Evolutionary conservation across 768 basidiomycete species (phyloP).

Genomic region (Lactarius hatsudake): DNA sequence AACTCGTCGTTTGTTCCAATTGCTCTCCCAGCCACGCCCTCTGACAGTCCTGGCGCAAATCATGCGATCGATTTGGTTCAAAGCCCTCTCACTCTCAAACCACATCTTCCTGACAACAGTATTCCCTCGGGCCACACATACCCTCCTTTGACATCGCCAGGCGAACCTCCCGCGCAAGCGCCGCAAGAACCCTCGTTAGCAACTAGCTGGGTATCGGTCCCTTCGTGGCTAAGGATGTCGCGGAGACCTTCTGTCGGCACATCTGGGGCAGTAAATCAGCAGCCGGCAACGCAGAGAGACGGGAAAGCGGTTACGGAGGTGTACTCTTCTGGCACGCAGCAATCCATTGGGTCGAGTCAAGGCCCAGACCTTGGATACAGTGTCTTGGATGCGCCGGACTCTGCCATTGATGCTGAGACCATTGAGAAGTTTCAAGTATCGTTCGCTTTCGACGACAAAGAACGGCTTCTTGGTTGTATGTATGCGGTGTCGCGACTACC

Average conservation of each 20-base stretch:
- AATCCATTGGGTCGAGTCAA: slow-evolving; percentile 26
- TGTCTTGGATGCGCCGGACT: slow-evolving; percentile 72
- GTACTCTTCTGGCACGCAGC: slow-evolving; percentile 39
- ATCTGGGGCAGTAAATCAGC: neutral
- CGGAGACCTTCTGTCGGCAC: slow-evolving; percentile 13
- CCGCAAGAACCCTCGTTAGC: slow-evolving; percentile 22
- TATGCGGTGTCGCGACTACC: slow-evolving; percentile 23
- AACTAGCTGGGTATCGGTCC: slow-evolving; percentile 27
- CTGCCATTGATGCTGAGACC: slow-evolving; percentile 56
- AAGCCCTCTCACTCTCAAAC: slow-evolving; percentile 13
- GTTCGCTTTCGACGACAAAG: slow-evolving; percentile 89
- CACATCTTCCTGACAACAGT: slow-evolving; percentile 3
- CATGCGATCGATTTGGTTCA: neutral
- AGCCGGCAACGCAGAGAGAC: slow-evolving; percentile 1
- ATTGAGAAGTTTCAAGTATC: slow-evolving; percentile 72
- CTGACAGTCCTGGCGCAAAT: neutral
- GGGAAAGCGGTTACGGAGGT: slow-evolving; percentile 25
- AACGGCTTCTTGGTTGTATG: slow-evolving; percentile 85
- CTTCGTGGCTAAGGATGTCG: slow-evolving; percentile 26
- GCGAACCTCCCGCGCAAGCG: slow-evolving; percentile 4
- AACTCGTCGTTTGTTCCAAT: slow-evolving; percentile 49
- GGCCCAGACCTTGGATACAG: slow-evolving; percentile 51
- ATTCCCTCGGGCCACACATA: slow-evolving; percentile 23
- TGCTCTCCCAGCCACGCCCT: slow-evolving; percentile 10
- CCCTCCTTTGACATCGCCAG: slow-evolving; percentile 20